A percentile compares a stretch with the other conserved stretches of the same genome.
Evolutionary conservation across 257 asterid genomes (phyloP).

Genomic region (Solanum medicagineum): DNA sequence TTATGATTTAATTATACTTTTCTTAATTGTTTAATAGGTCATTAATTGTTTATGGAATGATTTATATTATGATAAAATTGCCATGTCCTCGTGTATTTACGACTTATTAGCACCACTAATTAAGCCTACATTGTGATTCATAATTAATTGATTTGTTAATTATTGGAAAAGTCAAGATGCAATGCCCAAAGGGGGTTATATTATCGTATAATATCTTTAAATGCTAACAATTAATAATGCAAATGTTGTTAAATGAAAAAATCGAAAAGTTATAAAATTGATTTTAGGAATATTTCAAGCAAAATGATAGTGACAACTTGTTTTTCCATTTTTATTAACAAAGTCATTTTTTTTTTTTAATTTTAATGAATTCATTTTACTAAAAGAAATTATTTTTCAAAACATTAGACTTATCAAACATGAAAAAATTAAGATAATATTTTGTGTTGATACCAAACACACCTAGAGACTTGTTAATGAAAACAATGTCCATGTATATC

Average conservation of each 20-base stretch:
- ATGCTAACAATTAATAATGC: not conserved
- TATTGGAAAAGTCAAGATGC: not conserved
- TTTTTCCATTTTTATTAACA: no score
- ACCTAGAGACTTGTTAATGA: no score
- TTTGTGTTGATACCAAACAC: no score
- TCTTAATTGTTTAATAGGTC: not conserved
- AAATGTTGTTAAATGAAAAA: not conserved
- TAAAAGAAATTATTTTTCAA: no score
- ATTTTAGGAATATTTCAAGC: not conserved
- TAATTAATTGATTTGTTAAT: not conserved
- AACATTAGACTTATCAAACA: no score
- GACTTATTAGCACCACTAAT: constrained; percentile 12
- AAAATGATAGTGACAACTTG: not conserved
- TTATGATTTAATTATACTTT: not conserved
- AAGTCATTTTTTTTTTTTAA: no score
- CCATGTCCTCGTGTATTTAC: not conserved
- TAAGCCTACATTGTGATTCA: constrained; percentile 4
- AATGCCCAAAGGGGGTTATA: not conserved
- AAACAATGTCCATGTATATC: no score
- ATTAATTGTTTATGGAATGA: not conserved
- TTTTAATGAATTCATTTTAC: no score
- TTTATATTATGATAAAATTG: not conserved
- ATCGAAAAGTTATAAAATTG: not conserved
- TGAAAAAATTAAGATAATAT: no score
- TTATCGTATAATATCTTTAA: not conserved